phyloP scores from a whole-genome alignment of 2,329 filamentous ascomycete species.

The Aspergillus ochraceus region DNA sequence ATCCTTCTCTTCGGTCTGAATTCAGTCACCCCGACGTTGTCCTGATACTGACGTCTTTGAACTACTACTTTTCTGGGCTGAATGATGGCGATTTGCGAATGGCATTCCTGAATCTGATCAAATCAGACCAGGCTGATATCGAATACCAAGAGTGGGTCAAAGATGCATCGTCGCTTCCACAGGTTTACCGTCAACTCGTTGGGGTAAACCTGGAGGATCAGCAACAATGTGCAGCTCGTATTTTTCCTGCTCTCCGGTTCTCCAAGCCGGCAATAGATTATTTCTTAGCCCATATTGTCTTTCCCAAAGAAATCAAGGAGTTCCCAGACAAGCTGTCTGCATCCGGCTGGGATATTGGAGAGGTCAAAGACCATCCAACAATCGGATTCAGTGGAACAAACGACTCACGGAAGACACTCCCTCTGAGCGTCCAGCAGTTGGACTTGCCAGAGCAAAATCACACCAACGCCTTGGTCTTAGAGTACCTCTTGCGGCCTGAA shows the following conservation, averaged over 20 bases:
- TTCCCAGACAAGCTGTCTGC: constrained; percentile 64
- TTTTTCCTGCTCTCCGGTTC: constrained; percentile 57
- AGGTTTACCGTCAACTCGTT: constrained; percentile 42
- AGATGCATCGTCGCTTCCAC: constrained; percentile 34
- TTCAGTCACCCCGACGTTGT: constrained; percentile 64
- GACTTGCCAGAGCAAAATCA: constrained; percentile 58
- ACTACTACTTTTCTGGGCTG: constrained; percentile 60
- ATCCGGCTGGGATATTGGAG: constrained; percentile 65
- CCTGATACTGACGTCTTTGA: constrained; percentile 57
- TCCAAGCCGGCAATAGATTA: constrained; percentile 62
- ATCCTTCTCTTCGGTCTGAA: constrained; percentile 56
- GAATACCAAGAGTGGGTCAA: constrained; percentile 47
- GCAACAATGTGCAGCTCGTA: constrained; percentile 43
- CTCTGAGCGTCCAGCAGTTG: constrained; percentile 55
- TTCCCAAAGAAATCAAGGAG: constrained; percentile 62
- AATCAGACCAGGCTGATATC: constrained; percentile 52
- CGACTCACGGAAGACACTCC: constrained; percentile 61
- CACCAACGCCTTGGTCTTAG: constrained; percentile 67
- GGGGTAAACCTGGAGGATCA: constrained; percentile 62
- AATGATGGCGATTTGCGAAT: constrained; percentile 50
- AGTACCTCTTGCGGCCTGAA: constrained; percentile 56
- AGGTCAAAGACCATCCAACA: constrained; percentile 48
- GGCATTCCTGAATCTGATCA: constrained; percentile 49
- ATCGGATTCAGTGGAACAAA: constrained; percentile 72
- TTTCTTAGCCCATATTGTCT: constrained; percentile 60